phyloP scores from a whole-genome alignment of 2,329 filamentous ascomycete species.

The Hypoxylon sp. region DNA sequence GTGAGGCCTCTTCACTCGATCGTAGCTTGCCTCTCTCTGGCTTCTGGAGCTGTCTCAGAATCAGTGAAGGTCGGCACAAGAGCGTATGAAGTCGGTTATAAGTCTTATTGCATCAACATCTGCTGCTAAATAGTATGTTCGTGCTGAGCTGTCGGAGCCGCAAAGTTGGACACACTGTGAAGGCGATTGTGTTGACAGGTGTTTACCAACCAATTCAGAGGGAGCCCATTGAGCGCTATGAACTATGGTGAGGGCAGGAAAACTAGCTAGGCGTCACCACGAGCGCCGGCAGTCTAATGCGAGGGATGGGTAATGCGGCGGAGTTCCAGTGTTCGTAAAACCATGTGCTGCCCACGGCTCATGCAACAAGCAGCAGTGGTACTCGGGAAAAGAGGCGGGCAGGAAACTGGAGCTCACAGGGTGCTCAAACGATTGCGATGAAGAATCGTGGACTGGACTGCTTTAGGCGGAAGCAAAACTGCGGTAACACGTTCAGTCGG shows the following conservation, averaged over 20 bases:
- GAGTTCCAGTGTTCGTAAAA: conserved; percentile 38
- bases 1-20: conserved; percentile 42
- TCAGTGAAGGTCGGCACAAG: conserved; percentile 32
- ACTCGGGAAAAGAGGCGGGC: conserved; percentile 29
- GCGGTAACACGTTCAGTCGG: conserved; percentile 22
- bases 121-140: conserved; percentile 20
- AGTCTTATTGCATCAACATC: conserved; percentile 26
- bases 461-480: conserved; percentile 26
- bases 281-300: conserved; percentile 38
- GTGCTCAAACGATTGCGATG: conserved; percentile 37
- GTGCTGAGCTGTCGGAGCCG: conserved; percentile 27
- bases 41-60: conserved; percentile 44
- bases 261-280: conserved; percentile 32
- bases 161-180: conserved; percentile 38
- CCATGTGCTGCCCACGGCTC: conserved; percentile 38
- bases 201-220: conserved; percentile 39
- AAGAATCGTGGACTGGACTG: conserved; percentile 18
- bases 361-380: conserved; percentile 43
- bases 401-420: conserved; percentile 20
- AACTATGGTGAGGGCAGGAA: conserved; percentile 26
- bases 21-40: conserved; percentile 38
- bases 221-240: conserved; percentile 29
- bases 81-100: conserved; percentile 18
- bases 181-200: conserved; percentile 20
- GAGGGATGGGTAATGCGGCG: conserved; percentile 41